phyloP scores from a whole-genome alignment of 2,329 filamentous ascomycete species.

The Fusarium illudens region DNA sequence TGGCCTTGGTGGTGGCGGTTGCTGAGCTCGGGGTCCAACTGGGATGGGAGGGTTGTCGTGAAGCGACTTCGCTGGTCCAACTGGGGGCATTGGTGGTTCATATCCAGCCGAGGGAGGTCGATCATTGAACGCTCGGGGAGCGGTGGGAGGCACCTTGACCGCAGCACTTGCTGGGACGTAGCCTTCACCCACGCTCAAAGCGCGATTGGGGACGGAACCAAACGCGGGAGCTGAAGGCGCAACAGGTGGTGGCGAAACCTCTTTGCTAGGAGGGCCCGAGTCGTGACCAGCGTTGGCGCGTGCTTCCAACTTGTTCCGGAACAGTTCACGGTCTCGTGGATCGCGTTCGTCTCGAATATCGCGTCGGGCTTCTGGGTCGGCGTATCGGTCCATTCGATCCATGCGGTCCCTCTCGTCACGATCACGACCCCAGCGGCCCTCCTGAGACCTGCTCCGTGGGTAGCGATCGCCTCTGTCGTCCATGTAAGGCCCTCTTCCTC shows the following conservation, averaged over 20 bases:
- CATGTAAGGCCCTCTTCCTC: conserved; percentile 63
- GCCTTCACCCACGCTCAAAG: conserved; percentile 45
- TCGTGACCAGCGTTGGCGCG: conserved; percentile 60
- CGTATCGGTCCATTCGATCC: conserved; percentile 54
- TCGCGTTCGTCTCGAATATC: conserved; percentile 61
- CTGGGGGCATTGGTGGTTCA: conserved; percentile 48
- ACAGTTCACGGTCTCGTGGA: conserved; percentile 54
- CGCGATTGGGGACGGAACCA: conserved; percentile 62
- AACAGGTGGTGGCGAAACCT: conserved; percentile 65
- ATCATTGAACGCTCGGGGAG: conserved; percentile 61
- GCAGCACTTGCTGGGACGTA: conserved; percentile 44
- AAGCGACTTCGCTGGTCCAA: conserved; percentile 53
- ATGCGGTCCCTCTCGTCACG: conserved; percentile 63
- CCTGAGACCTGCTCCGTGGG: conserved; percentile 71
- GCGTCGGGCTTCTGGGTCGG: conserved; percentile 51
- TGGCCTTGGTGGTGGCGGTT: conserved; percentile 54
- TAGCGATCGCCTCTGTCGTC: conserved; percentile 70
- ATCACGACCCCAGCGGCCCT: conserved; percentile 66
- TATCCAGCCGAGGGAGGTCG: conserved; percentile 55
- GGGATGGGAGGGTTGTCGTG: conserved; percentile 60
- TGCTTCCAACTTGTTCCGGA: conserved; percentile 60
- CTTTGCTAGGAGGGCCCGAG: conserved; percentile 55
- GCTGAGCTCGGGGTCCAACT: conserved; percentile 62
- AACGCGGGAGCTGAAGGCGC: conserved; percentile 67
- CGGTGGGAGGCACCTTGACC: conserved; percentile 62